Percentiles rank a stretch among this genome's conserved stretches.
Evolutionary conservation across 2,329 filamentous ascomycete genomes (phyloP).

Genomic region (Stemphylium vesicarium): DNA sequence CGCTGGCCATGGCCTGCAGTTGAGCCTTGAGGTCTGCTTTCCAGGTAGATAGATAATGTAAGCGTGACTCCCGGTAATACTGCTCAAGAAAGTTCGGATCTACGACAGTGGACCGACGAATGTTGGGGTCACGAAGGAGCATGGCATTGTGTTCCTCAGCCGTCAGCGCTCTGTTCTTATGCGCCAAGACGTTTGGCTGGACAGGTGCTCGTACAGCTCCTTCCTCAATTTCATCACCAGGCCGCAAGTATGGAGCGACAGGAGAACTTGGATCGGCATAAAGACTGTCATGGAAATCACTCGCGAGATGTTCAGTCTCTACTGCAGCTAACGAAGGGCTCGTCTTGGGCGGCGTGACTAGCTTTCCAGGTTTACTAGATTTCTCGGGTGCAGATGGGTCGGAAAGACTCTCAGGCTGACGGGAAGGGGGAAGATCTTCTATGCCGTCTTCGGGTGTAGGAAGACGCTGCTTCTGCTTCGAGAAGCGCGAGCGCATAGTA

Average conservation of each 20-base stretch:
- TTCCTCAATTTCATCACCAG: slow-evolving; percentile 12
- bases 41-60: slow-evolving; percentile 96
- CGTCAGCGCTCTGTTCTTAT: slow-evolving; percentile 61
- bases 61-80: slow-evolving; percentile 90
- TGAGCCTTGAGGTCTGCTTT: slow-evolving; percentile 92
- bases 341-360: slow-evolving; percentile 41
- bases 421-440: slow-evolving; percentile 41
- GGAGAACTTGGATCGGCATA: slow-evolving; percentile 30
- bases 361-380: slow-evolving; percentile 14
- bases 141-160: slow-evolving; percentile 92
- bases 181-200: background rate
- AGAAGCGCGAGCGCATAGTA: slow-evolving; percentile 31
- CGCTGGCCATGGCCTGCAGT: slow-evolving; percentile 79
- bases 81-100: slow-evolving; percentile 94
- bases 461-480: slow-evolving; percentile 19
- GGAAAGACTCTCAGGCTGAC: slow-evolving; percentile 43
- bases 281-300: slow-evolving; percentile 30
- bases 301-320: slow-evolving; percentile 4
- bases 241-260: slow-evolving; percentile 6
- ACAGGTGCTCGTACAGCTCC: slow-evolving; percentile 4
- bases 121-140: slow-evolving; percentile 80
- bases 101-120: slow-evolving; percentile 86
- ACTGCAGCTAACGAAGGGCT: slow-evolving; percentile 30
- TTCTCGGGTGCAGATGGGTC: slow-evolving; percentile 14
- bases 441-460: slow-evolving; percentile 35